phyloP scores from a whole-genome alignment of 805 yeast species.

The Yarrowia sp. region DNA sequence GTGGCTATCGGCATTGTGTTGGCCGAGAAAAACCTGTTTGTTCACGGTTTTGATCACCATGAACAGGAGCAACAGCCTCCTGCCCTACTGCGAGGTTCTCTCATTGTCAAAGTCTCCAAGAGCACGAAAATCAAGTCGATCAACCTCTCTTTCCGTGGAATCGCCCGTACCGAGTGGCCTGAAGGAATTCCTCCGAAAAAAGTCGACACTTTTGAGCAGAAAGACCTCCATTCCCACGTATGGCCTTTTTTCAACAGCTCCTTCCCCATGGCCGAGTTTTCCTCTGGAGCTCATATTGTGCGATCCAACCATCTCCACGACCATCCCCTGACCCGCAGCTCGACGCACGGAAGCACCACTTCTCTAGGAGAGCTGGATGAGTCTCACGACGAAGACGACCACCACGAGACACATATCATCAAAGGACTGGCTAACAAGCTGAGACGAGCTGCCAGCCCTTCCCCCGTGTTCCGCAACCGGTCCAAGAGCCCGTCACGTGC shows the following conservation, averaged over 20 bases:
- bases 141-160: constrained; percentile 68
- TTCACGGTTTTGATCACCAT: constrained; percentile 77
- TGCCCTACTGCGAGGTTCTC: constrained; percentile 76
- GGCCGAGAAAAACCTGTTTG: constrained; percentile 79
- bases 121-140: constrained; percentile 74
- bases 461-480: constrained; percentile 32
- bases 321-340: not conserved
- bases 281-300: constrained; percentile 57
- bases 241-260: constrained; percentile 83
- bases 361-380: constrained; percentile 13
- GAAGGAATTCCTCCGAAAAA: constrained; percentile 96
- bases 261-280: constrained; percentile 51
- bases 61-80: constrained; percentile 53
- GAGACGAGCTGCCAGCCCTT: constrained; percentile 45
- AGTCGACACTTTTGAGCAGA: constrained; percentile 66
- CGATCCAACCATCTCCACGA: constrained; percentile 35
- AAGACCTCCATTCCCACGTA: constrained; percentile 73
- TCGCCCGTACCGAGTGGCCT: constrained; percentile 86
- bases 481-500: constrained; percentile 23
- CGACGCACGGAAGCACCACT: constrained; percentile 2
- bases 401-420: constrained; percentile 39
- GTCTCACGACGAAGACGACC: constrained; percentile 31
- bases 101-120: constrained; percentile 72
- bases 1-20: constrained; percentile 74
- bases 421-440: constrained; percentile 43